Evolutionary conservation across 192 early-diverging fungal species (phyloP).

Genomic region (Backusella tarrabulga): DNA sequence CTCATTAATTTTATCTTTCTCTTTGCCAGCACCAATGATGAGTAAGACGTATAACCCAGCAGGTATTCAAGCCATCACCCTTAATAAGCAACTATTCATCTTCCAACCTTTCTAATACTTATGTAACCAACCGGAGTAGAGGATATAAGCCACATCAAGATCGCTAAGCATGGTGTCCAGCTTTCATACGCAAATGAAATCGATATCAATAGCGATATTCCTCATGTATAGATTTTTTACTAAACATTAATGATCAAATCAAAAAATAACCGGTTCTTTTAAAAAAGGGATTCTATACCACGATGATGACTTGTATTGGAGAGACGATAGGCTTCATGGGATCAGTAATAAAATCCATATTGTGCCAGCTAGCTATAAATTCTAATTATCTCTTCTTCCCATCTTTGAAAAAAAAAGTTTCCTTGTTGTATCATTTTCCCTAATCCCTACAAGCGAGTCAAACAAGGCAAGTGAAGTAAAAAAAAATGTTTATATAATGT

Average conservation of each 20-base stretch:
- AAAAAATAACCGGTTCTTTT: neutral
- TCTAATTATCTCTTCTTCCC: neutral
- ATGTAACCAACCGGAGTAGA: neutral
- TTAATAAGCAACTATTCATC: neutral
- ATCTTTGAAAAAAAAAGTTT: slow-evolving; percentile 17
- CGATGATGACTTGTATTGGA: slow-evolving; percentile 45
- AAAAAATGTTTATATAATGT: neutral
- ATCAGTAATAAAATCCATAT: slow-evolving; percentile 20
- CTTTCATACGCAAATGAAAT: slow-evolving; percentile 25
- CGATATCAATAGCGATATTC: slow-evolving; percentile 10
- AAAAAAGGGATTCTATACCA: slow-evolving; percentile 36
- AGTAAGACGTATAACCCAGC: neutral
- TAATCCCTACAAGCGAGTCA: slow-evolving; percentile 57
- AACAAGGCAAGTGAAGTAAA: slow-evolving; percentile 19
- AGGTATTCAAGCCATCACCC: neutral
- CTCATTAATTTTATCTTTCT: neutral
- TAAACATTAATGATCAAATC: neutral
- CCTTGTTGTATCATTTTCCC: slow-evolving; percentile 47
- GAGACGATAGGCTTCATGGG: slow-evolving; percentile 39
- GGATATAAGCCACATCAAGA: neutral
- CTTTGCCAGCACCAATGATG: neutral
- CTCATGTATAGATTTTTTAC: slow-evolving; percentile 9
- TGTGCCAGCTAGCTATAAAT: neutral
- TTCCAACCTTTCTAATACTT: neutral
- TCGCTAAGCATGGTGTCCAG: slow-evolving; percentile 19